phyloP scores from a whole-genome alignment of 768 basidiomycete genomes.

The Trametes villosa region DNA sequence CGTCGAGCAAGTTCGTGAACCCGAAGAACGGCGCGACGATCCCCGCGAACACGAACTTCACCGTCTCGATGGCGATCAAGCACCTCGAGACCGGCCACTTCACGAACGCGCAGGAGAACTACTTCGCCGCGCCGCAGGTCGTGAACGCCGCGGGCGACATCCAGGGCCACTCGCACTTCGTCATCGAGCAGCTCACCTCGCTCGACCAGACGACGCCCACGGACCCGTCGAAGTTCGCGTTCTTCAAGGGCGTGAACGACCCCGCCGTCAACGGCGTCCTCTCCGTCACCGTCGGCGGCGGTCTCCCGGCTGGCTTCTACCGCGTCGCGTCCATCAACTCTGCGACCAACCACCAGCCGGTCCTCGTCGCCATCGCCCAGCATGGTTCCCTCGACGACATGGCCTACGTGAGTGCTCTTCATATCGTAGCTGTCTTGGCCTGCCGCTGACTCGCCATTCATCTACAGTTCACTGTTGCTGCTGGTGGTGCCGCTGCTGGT shows the following conservation, averaged over 20 bases:
- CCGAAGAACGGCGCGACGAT: constrained; percentile 54
- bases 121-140: constrained; percentile 58
- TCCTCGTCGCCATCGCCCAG: constrained; percentile 47
- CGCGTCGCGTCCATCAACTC: constrained; percentile 48
- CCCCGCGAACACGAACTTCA: constrained; percentile 56
- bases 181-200: constrained; percentile 50
- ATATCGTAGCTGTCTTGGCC: neutral
- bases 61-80: constrained; percentile 53
- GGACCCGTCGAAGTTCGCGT: constrained; percentile 57
- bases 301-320: constrained; percentile 52
- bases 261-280: constrained; percentile 50
- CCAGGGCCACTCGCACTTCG: constrained; percentile 61
- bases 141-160: constrained; percentile 47
- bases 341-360: constrained; percentile 52
- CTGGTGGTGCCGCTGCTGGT: constrained; percentile 23
- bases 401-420: constrained; percentile 38
- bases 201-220: constrained; percentile 46
- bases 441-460: too few species aligned
- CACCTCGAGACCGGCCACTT: constrained; percentile 60
- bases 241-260: constrained; percentile 64
- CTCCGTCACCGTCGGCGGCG: constrained; percentile 43
- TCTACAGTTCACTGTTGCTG: too few species aligned
- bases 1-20: constrained; percentile 56
- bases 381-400: constrained; percentile 47
- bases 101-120: constrained; percentile 57